Evolutionary conservation across 805 yeast genomes (phyloP).

Genomic region (Hanseniaspora lachancei): DNA sequence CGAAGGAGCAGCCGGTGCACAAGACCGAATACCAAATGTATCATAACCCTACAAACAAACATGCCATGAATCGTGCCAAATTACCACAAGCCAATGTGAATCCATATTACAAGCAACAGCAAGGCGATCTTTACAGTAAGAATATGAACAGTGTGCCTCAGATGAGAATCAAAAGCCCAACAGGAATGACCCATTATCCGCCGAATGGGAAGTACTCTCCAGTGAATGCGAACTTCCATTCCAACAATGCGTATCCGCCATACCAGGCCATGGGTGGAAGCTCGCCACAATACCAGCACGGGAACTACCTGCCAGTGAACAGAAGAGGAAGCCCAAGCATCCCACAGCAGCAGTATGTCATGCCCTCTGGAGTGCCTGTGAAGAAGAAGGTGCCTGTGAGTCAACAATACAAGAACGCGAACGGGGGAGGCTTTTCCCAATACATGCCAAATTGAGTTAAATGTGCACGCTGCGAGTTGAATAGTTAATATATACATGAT

Average conservation of each 20-base stretch:
- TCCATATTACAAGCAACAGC: constrained; percentile 13
- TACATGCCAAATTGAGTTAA: constrained; percentile 22
- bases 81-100: constrained; percentile 8
- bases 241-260: constrained; percentile 11
- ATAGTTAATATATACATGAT: too few relatives aligned
- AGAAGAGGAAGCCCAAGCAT: constrained; percentile 3
- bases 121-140: constrained; percentile 9
- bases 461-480: neutral
- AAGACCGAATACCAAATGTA: neutral
- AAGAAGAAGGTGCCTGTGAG: constrained; percentile 3
- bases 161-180: neutral
- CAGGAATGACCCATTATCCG: neutral
- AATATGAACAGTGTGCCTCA: neutral
- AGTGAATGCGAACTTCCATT: neutral
- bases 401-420: constrained; percentile 4
- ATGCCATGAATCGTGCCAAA: neutral
- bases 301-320: constrained; percentile 9
- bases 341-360: constrained; percentile 9
- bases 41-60: neutral
- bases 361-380: constrained; percentile 4
- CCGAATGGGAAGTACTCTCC: neutral
- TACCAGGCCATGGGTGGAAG: neutral
- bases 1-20: neutral
- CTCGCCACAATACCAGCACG: constrained; percentile 10
- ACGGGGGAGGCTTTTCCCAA: constrained; percentile 22